A percentile compares a stretch with the other conserved stretches of the same genome.
phyloP scores from a whole-genome alignment of 2,329 filamentous ascomycete species.

The Trichoderma sp. region DNA sequence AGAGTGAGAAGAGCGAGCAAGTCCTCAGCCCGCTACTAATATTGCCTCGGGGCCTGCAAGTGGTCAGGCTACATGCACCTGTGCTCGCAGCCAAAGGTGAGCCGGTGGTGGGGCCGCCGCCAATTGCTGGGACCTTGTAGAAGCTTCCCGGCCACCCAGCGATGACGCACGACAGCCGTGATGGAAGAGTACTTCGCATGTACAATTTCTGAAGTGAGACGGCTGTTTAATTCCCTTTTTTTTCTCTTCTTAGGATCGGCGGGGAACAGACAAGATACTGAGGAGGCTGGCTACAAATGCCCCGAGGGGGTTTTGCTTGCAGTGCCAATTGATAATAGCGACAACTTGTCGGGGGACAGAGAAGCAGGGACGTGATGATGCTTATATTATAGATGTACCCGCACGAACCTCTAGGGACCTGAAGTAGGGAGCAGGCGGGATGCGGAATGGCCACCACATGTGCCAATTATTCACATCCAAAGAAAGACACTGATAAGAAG shows the following conservation, averaged over 20 bases:
- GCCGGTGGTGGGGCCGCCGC: constrained; percentile 19
- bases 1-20: not conserved
- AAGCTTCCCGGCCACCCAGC: constrained; percentile 33
- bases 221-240: no score
- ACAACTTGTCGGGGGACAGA: not conserved
- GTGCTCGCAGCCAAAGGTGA: constrained; percentile 11
- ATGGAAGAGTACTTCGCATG: not conserved
- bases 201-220: no score
- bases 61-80: not conserved
- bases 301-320: not conserved
- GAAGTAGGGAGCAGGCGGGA: no score
- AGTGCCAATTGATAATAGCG: not conserved
- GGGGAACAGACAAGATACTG: not conserved
- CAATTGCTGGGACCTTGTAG: constrained; percentile 39
- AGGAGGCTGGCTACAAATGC: no score
- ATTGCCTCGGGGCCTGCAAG: not conserved
- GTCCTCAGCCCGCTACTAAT: constrained; percentile 15
- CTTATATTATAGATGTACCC: not conserved
- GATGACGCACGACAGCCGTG: constrained; percentile 24
- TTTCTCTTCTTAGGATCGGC: no score
- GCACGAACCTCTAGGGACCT: no score
- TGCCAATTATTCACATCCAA: no score
- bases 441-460: no score
- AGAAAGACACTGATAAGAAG: no score
- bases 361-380: not conserved